Evolutionary conservation across 495 filamentous ascomycete species (phyloP).

Genomic region (Sordaria brevicollis): DNA sequence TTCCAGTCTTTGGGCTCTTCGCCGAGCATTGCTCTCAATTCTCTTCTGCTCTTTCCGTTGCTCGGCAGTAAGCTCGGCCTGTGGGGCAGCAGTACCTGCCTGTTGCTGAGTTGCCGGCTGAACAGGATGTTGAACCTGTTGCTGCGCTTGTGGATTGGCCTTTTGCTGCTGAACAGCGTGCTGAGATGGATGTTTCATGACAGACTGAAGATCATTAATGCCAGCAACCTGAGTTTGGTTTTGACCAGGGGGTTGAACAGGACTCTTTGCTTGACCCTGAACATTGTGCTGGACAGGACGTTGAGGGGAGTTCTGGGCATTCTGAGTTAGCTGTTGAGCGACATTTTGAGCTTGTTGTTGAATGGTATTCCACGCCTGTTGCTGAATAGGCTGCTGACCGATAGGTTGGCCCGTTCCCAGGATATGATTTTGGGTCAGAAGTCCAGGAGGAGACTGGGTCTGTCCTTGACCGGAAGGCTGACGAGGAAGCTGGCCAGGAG

Average conservation of each 20-base stretch:
- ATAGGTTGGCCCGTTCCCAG: too few relatives aligned
- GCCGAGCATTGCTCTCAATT: conserved; percentile 3
- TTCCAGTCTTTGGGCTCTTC: not conserved
- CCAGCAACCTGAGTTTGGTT: not conserved
- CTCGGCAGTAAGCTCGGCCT: conserved; percentile 1
- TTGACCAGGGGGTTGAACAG: not conserved
- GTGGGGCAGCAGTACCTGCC: not conserved
- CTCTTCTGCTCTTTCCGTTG: conserved; percentile 1
- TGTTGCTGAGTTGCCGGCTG: conserved; percentile 5
- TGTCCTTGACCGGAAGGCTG: not conserved
- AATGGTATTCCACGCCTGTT: not conserved
- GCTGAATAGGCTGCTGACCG: not conserved
- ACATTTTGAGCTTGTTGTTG: not conserved
- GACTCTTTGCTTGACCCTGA: conserved; percentile 3
- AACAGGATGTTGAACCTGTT: conserved; percentile 2
- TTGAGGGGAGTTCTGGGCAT: too few relatives aligned
- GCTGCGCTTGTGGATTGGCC: not conserved
- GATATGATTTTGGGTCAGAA: not conserved
- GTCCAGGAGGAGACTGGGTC: not conserved
- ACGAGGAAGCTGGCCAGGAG: not conserved
- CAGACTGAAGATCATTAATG: not conserved
- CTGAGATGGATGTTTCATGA: not conserved
- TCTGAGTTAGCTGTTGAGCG: not conserved
- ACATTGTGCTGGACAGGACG: too few relatives aligned
- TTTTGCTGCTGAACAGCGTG: not conserved